A percentile compares a stretch with the other conserved stretches of the same genome.
phyloP scores from a whole-genome alignment of 192 early-diverging fungal genomes.

The Gamsiella multidivaricata region DNA sequence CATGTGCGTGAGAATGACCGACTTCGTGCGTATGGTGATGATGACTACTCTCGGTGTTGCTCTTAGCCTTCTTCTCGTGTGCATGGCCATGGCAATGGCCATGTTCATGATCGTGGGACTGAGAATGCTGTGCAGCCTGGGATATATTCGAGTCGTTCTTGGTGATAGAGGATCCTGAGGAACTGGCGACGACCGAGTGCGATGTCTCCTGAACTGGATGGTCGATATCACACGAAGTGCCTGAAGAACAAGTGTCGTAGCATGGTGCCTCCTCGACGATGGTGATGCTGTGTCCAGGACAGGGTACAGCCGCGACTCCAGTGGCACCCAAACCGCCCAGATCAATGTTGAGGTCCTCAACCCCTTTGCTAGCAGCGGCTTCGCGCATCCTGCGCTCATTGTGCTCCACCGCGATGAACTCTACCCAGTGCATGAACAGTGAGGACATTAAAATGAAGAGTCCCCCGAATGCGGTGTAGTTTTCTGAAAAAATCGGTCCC shows the following conservation, averaged over 20 bases:
- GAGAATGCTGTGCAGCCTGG: not conserved
- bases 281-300: constrained; percentile 22
- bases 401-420: constrained; percentile 59
- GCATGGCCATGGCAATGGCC: not conserved
- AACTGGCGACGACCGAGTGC: constrained; percentile 9
- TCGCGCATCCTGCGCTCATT: constrained; percentile 9
- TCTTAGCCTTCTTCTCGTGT: constrained; percentile 3
- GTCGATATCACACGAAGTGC: constrained; percentile 5
- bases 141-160: not conserved
- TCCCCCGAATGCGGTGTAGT: constrained; percentile 63
- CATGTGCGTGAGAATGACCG: constrained; percentile 16
- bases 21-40: constrained; percentile 1
- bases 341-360: constrained; percentile 18
- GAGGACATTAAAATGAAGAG: constrained; percentile 73
- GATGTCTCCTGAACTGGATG: not conserved
- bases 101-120: constrained; percentile 30
- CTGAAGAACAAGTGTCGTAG: constrained; percentile 17
- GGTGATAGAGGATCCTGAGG: constrained; percentile 11
- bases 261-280: not conserved
- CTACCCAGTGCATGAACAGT: constrained; percentile 73
- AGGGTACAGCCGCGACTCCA: constrained; percentile 13
- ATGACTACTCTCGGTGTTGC: constrained; percentile 70
- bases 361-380: not conserved
- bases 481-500: constrained; percentile 52
- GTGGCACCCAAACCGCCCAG: constrained; percentile 29